A percentile compares a stretch with the other conserved stretches of the same genome.
Conservation (phyloP, 2,329 filamentous ascomycete species). For the Pseudogymnoascus sp. region DNA sequence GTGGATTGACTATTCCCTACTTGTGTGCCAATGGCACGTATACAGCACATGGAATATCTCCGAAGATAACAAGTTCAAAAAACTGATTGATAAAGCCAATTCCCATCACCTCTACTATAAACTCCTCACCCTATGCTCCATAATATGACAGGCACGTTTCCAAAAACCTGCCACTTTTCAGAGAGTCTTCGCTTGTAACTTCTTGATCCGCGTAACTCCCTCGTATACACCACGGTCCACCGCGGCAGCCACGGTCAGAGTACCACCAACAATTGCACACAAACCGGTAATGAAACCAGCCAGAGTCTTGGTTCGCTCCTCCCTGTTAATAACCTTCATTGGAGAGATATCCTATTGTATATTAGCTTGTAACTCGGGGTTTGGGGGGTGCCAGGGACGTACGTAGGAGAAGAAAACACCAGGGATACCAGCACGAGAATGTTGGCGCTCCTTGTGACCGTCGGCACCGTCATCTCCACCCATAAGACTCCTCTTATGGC, state of each 20-base stretch:
- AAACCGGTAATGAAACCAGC: conserved; percentile 87
- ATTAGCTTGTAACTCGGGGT: conserved; percentile 16
- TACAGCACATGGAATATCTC: not conserved
- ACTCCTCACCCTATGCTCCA: conserved; percentile 4
- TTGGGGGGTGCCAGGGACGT: conserved; percentile 34
- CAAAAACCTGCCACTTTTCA: conserved; percentile 24
- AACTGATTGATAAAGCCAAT: not conserved
- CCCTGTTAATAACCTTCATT: conserved; percentile 98
- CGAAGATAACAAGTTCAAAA: not conserved
- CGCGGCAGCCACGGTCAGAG: conserved; percentile 88
- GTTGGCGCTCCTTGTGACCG: conserved; percentile 84
- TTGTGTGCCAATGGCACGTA: not conserved
- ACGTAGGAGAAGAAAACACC: conserved; percentile 98
- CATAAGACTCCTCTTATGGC: conserved; percentile 78
- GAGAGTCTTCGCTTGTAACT: conserved; percentile 62
- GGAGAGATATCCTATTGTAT: conserved; percentile 77
- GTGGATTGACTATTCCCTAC: not conserved
- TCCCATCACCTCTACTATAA: conserved; percentile 4
- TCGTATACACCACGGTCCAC: conserved; percentile 89
- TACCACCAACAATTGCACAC: conserved; percentile 90
- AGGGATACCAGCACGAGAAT: conserved; percentile 85
- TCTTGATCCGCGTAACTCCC: conserved; percentile 75
- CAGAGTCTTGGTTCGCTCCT: conserved; percentile 82
- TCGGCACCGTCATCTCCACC: conserved; percentile 80
- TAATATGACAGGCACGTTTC: conserved; percentile 6